These are phyloP conservation scores for Coffea eugenioides DNA, from an alignment of 257 asterid species.

Conservation along the genomic window DNA sequence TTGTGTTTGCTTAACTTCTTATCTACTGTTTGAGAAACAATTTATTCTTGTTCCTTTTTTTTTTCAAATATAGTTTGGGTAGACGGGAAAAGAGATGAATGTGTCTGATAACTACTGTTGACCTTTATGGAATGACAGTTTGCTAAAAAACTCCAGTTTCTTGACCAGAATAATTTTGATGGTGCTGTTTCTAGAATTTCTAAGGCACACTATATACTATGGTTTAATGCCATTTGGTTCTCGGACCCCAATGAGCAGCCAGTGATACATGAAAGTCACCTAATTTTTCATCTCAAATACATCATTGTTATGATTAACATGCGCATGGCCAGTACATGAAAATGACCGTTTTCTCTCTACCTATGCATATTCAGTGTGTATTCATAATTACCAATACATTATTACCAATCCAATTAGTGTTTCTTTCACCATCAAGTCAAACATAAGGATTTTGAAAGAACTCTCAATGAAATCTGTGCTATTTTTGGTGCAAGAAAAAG, in stretches of 20 bases:
- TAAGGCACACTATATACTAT: background rate
- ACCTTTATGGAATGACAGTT: background rate
- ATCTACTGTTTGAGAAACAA: background rate
- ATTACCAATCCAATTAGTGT: background rate
- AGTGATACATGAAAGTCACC: background rate
- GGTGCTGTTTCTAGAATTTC: background rate
- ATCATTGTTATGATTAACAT: background rate
- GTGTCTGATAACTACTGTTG: background rate
- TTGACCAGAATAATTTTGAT: background rate
- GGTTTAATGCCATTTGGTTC: background rate
- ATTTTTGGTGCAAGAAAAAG: background rate
- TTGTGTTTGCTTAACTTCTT: background rate
- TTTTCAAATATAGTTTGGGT: background rate
- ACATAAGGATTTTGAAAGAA: background rate
- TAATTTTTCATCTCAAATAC: too few relatives aligned
- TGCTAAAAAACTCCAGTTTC: background rate
- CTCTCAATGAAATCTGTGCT: background rate
- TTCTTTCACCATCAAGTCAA: background rate
- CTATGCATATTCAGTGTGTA: background rate
- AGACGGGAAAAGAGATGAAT: background rate
- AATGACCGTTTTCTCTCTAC: background rate
- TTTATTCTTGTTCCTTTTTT: background rate
- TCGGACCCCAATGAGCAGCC: background rate
- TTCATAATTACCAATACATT: background rate
- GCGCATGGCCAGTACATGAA: background rate